Base-by-base conservation (phyloP, 2,329 filamentous ascomycete genomes). In the Aspergillus niger region DNA sequence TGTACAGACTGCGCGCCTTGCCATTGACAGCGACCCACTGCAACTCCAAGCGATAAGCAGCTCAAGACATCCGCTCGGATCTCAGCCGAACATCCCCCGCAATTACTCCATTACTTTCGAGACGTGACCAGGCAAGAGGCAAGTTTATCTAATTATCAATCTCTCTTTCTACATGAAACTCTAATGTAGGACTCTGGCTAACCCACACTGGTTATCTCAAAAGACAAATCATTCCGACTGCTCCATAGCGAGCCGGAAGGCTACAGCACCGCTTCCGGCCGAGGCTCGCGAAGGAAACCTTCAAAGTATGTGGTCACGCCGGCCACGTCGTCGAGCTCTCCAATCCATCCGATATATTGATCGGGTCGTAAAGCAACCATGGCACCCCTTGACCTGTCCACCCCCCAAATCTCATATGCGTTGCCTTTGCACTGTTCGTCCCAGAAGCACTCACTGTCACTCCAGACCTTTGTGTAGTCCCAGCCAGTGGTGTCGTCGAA, bases 381-480 rank as follows among this genome's bases (percentile, higher is more conserved):
- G 3, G 62, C 68, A 7, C 70, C 70, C 38, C 59, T 68, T 15
- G 49, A 36, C 26, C 63, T 60, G 55, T 71, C 67, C 15, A 70
- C 66, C 1, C 66, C 68, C 70, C 70, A 71, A 13, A 53, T 63
- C 26, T 69, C 68, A 59, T 72, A 72, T 1, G 60, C 65, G n/a
- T 62, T 66, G n/a, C 70, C 70, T 48, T 69, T 62, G 48, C 66
- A 70, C 22, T 70, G 61, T 20, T 54, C 52, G 30, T 71, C 67
- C 64, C 66, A 69, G 1, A 44, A 17, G 24, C 65, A 70, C 38
- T 57, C 38, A 44, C 82, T 82, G 62, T 88, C 85, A 1, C 80
- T 82, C 69, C 82, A 86, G 0, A 87, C 77, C 67, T 83, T 85
- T 58, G 80, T 76, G 66, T 87, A 88, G 62, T 84, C 80, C 80